phyloP scores from a whole-genome alignment of 257 asterid species.

The Leonotis leonurus region DNA sequence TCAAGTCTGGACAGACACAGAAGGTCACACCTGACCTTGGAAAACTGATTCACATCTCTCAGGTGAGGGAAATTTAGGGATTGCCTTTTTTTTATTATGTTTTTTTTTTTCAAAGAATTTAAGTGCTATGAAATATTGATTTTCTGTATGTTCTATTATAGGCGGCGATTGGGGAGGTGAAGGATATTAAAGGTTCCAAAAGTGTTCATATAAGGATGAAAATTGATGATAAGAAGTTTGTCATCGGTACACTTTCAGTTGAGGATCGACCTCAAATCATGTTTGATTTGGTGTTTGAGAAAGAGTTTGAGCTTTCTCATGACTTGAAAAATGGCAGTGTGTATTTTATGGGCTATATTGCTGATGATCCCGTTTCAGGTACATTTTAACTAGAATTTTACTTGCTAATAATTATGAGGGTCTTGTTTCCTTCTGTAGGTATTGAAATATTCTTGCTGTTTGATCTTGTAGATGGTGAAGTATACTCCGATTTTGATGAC shows the following conservation, averaged over 20 bases:
- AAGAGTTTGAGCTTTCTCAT: constrained; percentile 72
- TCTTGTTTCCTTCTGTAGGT: background rate
- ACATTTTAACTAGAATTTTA: too few relatives aligned
- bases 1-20: constrained; percentile 43
- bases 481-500: constrained; percentile 15
- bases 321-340: constrained; percentile 63
- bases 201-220: constrained; percentile 38
- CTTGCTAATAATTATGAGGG: too few relatives aligned
- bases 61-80: constrained; percentile 23
- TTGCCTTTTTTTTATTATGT: background rate
- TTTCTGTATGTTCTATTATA: background rate
- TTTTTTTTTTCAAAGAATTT: background rate
- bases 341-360: constrained; percentile 46
- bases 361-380: constrained; percentile 35
- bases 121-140: background rate
- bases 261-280: constrained; percentile 46
- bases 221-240: constrained; percentile 24
- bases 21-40: constrained; percentile 37
- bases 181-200: constrained; percentile 37
- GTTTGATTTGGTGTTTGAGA: constrained; percentile 63
- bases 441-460: background rate
- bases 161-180: constrained; percentile 70
- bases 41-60: constrained; percentile 57
- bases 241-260: constrained; percentile 50
- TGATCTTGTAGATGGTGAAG: constrained; percentile 18